Conservation (phyloP, 805 yeast genomes). For the Starmerella potacharoeniae region DNA sequence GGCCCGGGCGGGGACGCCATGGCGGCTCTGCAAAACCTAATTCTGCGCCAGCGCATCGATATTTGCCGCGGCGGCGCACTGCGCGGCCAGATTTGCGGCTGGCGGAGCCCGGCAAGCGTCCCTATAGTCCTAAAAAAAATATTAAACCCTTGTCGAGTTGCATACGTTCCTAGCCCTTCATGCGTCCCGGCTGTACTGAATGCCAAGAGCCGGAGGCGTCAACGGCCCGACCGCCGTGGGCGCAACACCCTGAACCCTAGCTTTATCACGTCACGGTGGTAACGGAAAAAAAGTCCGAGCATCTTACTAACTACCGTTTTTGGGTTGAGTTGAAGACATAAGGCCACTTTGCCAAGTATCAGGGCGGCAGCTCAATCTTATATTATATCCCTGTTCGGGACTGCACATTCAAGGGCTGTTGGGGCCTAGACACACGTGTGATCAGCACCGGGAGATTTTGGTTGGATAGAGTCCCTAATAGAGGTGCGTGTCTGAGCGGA, state of each 20-base stretch:
- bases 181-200: background rate
- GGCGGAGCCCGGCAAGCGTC: too few relatives aligned
- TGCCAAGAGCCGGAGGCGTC: background rate
- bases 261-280: background rate
- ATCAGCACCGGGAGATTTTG: background rate
- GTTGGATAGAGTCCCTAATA: background rate
- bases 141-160: background rate
- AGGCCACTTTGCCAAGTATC: background rate
- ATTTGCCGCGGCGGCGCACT: too few relatives aligned
- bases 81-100: too few relatives aligned
- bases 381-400: background rate
- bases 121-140: background rate
- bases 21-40: too few relatives aligned
- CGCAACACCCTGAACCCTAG: background rate
- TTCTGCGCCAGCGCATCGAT: too few relatives aligned
- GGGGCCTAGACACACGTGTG: background rate
- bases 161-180: background rate
- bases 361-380: slow-evolving; percentile 1
- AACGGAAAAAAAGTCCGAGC: slow-evolving; percentile 2
- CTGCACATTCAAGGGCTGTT: background rate
- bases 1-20: too few relatives aligned
- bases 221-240: background rate
- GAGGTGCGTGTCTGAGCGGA: background rate
- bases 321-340: slow-evolving; percentile 1
- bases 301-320: background rate